These are phyloP conservation scores for Cavenderia fasciculata DNA, from an alignment of 78 protist species.

Conservation along the genomic window DNA sequence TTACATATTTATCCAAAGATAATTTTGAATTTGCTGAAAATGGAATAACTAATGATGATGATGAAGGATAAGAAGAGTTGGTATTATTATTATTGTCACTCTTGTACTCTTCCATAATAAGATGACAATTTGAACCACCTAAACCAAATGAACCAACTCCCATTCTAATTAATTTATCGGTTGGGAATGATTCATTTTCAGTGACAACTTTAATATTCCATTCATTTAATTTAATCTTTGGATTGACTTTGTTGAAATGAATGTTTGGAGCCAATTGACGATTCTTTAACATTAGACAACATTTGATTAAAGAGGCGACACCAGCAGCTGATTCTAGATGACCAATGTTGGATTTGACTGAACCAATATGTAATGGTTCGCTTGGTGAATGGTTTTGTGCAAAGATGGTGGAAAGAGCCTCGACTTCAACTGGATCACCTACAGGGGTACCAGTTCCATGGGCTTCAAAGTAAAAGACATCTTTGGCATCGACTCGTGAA, in stretches of 20 bases:
- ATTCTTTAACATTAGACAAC: slow-evolving; percentile 34
- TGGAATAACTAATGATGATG: too few relatives aligned
- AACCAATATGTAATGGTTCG: slow-evolving; percentile 71
- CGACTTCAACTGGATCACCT: slow-evolving; percentile 93
- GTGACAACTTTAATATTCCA: slow-evolving; percentile 72
- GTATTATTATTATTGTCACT: too few relatives aligned
- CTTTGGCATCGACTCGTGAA: neutral
- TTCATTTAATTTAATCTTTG: slow-evolving; percentile 55
- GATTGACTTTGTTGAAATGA: slow-evolving; percentile 60
- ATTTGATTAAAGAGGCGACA: slow-evolving; percentile 71
- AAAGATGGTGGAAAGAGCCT: slow-evolving; percentile 57
- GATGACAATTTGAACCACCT: slow-evolving; percentile 89
- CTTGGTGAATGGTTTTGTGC: slow-evolving; percentile 11
- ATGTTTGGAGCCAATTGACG: slow-evolving; percentile 62
- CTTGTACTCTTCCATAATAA: slow-evolving; percentile 51
- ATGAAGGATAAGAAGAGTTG: too few relatives aligned
- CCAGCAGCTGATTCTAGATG: slow-evolving; percentile 89
- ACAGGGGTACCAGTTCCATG: slow-evolving; percentile 92
- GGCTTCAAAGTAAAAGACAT: slow-evolving; percentile 83
- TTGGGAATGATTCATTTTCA: slow-evolving; percentile 34
- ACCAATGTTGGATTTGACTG: slow-evolving; percentile 85
- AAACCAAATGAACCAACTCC: slow-evolving; percentile 88
- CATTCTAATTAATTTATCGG: slow-evolving; percentile 14
- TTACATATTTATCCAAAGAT: slow-evolving; percentile 38
- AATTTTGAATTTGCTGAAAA: slow-evolving; percentile 40